Evolutionary conservation across 1,284 basidiomycete genomes (phyloP).

Genomic region (Leccinum solheimii): DNA sequence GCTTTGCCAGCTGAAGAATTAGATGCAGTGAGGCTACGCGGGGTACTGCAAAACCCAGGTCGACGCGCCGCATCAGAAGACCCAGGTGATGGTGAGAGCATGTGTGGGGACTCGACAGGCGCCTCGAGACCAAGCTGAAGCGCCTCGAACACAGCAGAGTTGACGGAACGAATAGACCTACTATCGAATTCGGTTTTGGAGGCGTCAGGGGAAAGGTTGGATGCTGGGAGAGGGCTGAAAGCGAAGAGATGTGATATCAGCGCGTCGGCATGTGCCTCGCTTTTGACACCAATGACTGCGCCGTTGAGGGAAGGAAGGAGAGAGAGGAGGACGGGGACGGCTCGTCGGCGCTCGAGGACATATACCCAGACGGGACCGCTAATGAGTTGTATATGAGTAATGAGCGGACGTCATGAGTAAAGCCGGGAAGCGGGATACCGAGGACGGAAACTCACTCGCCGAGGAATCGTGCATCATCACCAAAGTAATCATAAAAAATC

Average conservation of each 20-base stretch:
- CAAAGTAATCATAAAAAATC: constrained; percentile 72
- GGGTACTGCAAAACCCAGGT: constrained; percentile 19
- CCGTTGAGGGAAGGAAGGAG: constrained; percentile 75
- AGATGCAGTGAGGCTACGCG: constrained; percentile 22
- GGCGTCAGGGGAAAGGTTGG: constrained; percentile 57
- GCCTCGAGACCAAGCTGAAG: constrained; percentile 42
- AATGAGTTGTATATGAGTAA: constrained; percentile 3
- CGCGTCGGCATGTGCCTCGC: constrained; percentile 63
- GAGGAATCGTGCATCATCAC: constrained; percentile 68
- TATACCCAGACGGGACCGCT: constrained; percentile 86
- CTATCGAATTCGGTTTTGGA: constrained; percentile 36
- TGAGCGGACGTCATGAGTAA: constrained; percentile 3
- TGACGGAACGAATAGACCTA: constrained; percentile 47
- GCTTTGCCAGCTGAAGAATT: constrained; percentile 43
- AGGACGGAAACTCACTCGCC: constrained; percentile 58
- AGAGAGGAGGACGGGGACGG: constrained; percentile 72
- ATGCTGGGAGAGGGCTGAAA: constrained; percentile 70
- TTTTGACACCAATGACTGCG: constrained; percentile 68
- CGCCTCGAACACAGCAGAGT: constrained; percentile 47
- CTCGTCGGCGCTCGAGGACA: constrained; percentile 74
- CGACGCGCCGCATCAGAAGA: constrained; percentile 32
- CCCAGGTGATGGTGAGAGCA: constrained; percentile 43
- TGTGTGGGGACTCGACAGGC: constrained; percentile 44
- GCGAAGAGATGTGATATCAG: constrained; percentile 75
- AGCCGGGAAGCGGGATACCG: constrained; percentile 8